phyloP scores from a whole-genome alignment of 1,139 yeast genomes.

The Protomyces inouyei region DNA sequence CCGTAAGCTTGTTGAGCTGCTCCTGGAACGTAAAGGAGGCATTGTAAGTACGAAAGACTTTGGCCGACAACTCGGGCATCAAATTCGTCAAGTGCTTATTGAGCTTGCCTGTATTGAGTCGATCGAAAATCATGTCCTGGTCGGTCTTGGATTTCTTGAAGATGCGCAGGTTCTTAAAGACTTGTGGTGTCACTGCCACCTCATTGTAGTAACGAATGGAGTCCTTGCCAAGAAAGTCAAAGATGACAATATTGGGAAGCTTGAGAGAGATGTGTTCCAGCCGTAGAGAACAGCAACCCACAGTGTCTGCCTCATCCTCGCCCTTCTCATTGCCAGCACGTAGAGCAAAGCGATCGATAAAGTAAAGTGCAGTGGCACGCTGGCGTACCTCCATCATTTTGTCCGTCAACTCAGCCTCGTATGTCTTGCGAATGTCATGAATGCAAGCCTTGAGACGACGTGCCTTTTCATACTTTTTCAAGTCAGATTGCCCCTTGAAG shows the following conservation, averaged over 20 bases:
- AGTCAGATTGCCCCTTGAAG: constrained; percentile 84
- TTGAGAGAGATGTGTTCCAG: constrained; percentile 80
- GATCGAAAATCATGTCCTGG: constrained; percentile 85
- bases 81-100: constrained; percentile 83
- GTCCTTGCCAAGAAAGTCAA: constrained; percentile 94
- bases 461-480: constrained; percentile 88
- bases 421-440: constrained; percentile 68
- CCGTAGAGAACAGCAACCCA: constrained; percentile 91
- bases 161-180: constrained; percentile 77
- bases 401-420: constrained; percentile 63
- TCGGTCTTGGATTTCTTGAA: constrained; percentile 83
- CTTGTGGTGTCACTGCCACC: constrained; percentile 84
- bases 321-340: constrained; percentile 99
- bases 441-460: constrained; percentile 57
- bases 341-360: constrained; percentile 88
- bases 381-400: constrained; percentile 81
- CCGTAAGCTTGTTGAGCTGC: constrained; percentile 67
- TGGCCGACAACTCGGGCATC: constrained; percentile 92
- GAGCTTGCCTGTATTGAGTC: constrained; percentile 74
- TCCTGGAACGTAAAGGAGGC: constrained; percentile 87
- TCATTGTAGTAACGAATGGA: constrained; percentile 89
- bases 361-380: constrained; percentile 87
- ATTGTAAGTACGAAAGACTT: constrained; percentile 94
- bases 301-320: constrained; percentile 97
- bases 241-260: constrained; percentile 83